A percentile compares a stretch with the other conserved stretches of the same genome.
phyloP scores from a whole-genome alignment of 2,329 filamentous ascomycete species.

The Myriosclerotinia scirpicola region DNA sequence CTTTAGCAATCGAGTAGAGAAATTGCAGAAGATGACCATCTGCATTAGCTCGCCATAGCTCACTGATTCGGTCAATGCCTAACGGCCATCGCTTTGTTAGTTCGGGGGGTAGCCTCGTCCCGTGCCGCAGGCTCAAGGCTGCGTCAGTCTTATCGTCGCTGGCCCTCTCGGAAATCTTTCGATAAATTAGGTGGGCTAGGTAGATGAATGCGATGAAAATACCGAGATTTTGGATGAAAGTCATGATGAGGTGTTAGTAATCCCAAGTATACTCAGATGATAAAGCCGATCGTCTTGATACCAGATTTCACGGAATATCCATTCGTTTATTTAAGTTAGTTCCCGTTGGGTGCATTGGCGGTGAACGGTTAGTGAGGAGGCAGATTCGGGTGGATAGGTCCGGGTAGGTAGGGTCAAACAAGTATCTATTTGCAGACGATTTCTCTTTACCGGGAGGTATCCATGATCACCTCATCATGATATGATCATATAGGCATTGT shows the following conservation, averaged over 20 bases:
- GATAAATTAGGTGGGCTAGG: constrained; percentile 1
- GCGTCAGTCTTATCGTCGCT: constrained; percentile 1
- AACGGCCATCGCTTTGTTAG: constrained; percentile 9
- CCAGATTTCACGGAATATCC: not conserved
- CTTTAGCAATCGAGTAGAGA: constrained; percentile 4
- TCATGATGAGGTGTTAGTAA: not conserved
- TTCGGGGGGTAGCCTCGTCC: constrained; percentile 3
- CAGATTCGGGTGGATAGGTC: no score
- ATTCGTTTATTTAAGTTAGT: no score
- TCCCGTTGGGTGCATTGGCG: no score
- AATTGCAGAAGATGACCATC: constrained; percentile 1
- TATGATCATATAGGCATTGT: no score
- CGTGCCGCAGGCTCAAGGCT: constrained; percentile 7
- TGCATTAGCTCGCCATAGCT: constrained; percentile 5
- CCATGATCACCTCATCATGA: no score
- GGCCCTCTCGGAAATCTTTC: not conserved
- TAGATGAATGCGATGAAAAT: constrained; percentile 3
- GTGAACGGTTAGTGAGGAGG: no score
- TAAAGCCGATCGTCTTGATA: not conserved
- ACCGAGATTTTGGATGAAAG: constrained; percentile 6
- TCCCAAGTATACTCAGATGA: no score
- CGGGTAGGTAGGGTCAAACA: no score
- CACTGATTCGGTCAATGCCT: not conserved
- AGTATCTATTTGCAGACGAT: no score
- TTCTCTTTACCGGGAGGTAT: no score